A percentile compares a stretch with the other conserved stretches of the same genome.
These are phyloP conservation scores for Starmerella apis DNA, from an alignment of 805 yeast species.

Conservation along the genomic window DNA sequence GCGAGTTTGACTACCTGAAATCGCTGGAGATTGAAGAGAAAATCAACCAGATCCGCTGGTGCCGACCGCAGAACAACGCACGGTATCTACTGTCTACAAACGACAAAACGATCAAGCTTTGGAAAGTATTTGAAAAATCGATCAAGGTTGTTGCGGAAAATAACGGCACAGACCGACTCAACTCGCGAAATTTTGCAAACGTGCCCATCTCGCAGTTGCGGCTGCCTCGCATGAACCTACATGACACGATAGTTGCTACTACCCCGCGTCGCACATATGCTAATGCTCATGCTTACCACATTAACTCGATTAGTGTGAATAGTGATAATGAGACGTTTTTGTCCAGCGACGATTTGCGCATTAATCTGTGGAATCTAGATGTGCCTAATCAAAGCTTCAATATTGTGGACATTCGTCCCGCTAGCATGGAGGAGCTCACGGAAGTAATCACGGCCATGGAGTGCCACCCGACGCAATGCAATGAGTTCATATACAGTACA, in stretches of 20 bases:
- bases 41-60: conserved; percentile 96
- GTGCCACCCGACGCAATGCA: conserved; percentile 88
- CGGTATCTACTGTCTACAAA: conserved; percentile 83
- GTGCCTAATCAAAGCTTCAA: conserved; percentile 92
- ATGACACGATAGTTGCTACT: conserved; percentile 90
- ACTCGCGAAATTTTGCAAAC: conserved; percentile 24
- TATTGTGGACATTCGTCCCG: conserved; percentile 95
- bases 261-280: conserved; percentile 84
- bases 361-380: conserved; percentile 89
- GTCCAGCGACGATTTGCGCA: conserved; percentile 85
- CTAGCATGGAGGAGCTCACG: conserved; percentile 96
- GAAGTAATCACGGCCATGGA: conserved; percentile 96
- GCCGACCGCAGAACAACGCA: conserved; percentile 77
- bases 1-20: conserved; percentile 93
- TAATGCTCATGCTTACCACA: conserved; percentile 97
- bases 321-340: conserved; percentile 93
- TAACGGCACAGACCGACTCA: conserved; percentile 49
- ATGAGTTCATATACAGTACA: conserved; percentile 86
- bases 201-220: conserved; percentile 40
- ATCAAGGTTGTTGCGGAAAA: conserved; percentile 87
- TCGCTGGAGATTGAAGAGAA: conserved; percentile 95
- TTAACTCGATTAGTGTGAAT: conserved; percentile 87
- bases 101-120: conserved; percentile 95
- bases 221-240: conserved; percentile 81
- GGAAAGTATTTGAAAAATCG: conserved; percentile 91